Base-by-base conservation (phyloP, 139 green algal species). In the Micromonas commoda region DNA sequence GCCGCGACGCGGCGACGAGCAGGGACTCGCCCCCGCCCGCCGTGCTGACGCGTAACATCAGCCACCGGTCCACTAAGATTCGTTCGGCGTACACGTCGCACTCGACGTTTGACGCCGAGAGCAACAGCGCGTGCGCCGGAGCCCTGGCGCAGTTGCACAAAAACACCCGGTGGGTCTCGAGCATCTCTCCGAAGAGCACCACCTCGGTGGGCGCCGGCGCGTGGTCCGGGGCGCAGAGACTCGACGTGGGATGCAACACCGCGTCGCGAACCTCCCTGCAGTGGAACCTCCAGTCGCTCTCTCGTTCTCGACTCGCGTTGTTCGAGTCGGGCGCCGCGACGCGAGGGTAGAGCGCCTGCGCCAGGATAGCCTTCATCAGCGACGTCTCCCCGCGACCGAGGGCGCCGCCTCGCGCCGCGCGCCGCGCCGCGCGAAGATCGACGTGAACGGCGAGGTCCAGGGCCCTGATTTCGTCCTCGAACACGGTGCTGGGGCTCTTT, bases 231-330 rank as follows among this genome's bases (percentile, higher is more conserved):
- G 39, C 96, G 86, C 67, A 97, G 92, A 0, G 90, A 80, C 64
- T 97, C 78, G n/a, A 99, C 83, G 71, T 92, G 85, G 0, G 95
- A 94, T 57, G 82, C 97, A 98, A 71, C 96, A 96, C 0, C 94
- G 94, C 67, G 88, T 85, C 9, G 53, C 68, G 37, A 60, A 24
- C 5, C 34, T n/a, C 0, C 37, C 68, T 60, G 35, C 35, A 3
- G 53, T 63, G 37, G 45, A 57, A 57, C 45, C 45, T 57, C 45
- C 9, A 9, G 45, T 57, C 45, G 45, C 9, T 16, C 45, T 57
- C 9, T 9, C 45, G 9, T 57, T 57, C 9, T 57, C 45, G 45
- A 57, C 45, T n/a, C n/a, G n/a, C n/a, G 45, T 57, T 57, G 45
- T 9, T 23, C 9, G 9, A 16, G 45, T 57, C 45, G 9, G 45